Conservation (phyloP, 2,329 filamentous ascomycete species). For the Coniochaeta pulveracea region DNA sequence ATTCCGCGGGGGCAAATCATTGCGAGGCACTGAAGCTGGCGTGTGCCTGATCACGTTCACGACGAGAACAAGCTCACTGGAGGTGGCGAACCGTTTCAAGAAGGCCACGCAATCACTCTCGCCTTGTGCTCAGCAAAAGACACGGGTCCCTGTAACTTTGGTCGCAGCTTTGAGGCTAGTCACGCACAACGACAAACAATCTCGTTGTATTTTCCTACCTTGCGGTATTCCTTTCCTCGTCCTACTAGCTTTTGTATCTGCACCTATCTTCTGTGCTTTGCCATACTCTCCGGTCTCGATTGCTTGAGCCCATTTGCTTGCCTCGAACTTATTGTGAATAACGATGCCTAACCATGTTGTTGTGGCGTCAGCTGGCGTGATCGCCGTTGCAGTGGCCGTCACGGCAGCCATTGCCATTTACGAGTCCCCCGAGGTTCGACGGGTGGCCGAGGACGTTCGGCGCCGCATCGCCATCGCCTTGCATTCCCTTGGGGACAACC, state of each 20-base stretch:
- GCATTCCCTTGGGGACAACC: constrained; percentile 45
- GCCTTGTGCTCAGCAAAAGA: no score
- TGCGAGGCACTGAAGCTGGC: no score
- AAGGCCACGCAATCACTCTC: no score
- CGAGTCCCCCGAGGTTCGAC: constrained; percentile 52
- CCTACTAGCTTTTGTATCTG: background rate
- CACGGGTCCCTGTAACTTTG: no score
- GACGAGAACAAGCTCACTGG: no score
- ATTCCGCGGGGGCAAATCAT: no score
- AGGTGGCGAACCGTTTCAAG: no score
- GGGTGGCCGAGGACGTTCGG: constrained; percentile 49
- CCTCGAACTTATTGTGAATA: constrained; percentile 4
- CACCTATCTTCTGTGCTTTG: background rate
- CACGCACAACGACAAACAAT: no score
- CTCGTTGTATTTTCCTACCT: no score
- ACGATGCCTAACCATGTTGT: constrained; percentile 45
- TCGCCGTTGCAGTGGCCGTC: constrained; percentile 45
- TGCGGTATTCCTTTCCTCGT: no score
- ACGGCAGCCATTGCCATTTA: constrained; percentile 50
- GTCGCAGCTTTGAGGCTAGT: no score
- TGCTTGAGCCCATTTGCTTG: background rate
- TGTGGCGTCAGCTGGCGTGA: constrained; percentile 43
- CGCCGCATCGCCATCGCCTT: constrained; percentile 49
- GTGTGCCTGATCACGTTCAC: no score
- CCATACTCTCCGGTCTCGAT: constrained; percentile 2